phyloP scores from a whole-genome alignment of 192 early-diverging fungal genomes.

The Entomortierella lignicola region DNA sequence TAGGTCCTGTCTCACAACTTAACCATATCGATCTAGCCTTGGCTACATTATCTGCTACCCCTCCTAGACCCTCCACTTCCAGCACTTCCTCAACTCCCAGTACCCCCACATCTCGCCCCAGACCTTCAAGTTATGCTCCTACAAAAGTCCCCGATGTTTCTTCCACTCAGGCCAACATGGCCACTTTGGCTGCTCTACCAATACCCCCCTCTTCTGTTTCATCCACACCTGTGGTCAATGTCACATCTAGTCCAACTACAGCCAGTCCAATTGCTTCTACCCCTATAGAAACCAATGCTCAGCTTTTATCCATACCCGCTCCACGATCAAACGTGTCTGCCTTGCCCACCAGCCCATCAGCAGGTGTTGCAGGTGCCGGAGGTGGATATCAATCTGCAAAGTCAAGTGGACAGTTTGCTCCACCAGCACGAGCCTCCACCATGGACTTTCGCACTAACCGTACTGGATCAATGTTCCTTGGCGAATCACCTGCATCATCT shows the following conservation, averaged over 20 bases:
- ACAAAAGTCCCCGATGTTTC: conserved; percentile 42
- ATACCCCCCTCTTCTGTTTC: conserved; percentile 24
- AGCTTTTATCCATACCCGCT: conserved; percentile 4
- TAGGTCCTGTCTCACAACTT: background rate
- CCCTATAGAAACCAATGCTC: background rate
- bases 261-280: conserved; percentile 18
- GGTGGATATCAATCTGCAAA: conserved; percentile 29
- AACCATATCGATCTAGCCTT: conserved; percentile 20
- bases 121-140: conserved; percentile 51
- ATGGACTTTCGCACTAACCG: conserved; percentile 35
- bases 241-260: background rate
- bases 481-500: conserved; percentile 21
- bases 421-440: conserved; percentile 43
- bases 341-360: background rate
- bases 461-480: conserved; percentile 14
- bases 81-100: conserved; percentile 16
- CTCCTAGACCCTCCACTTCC: conserved; percentile 21
- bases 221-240: background rate
- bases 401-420: background rate
- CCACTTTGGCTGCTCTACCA: conserved; percentile 34
- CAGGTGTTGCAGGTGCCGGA: conserved; percentile 33
- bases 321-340: background rate
- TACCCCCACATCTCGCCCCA: conserved; percentile 13
- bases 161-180: conserved; percentile 39
- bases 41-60: conserved; percentile 17